These are phyloP conservation scores for Arachis monticola DNA, from an alignment of 331 rosid genomes.

Conservation along the genomic window DNA sequence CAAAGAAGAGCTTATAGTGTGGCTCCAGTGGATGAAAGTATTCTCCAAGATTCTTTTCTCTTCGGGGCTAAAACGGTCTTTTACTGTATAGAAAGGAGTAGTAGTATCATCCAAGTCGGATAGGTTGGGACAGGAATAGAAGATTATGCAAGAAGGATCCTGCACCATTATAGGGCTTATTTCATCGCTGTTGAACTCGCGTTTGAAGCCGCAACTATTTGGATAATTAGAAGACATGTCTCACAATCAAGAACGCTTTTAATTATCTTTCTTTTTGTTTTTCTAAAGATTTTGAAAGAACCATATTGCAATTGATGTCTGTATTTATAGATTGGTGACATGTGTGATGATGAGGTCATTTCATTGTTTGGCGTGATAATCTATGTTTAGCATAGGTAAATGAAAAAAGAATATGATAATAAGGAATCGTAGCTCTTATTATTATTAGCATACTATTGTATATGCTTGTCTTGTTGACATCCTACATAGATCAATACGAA, in stretches of 20 bases:
- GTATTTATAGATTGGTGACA: constrained; percentile 26
- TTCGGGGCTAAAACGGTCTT: too few species aligned
- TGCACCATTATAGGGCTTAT: constrained; percentile 30
- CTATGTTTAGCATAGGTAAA: neutral
- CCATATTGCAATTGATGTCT: neutral
- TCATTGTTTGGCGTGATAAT: neutral
- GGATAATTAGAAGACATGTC: constrained; percentile 30
- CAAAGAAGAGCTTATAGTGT: too few species aligned
- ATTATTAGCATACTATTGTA: neutral
- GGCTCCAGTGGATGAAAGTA: too few species aligned
- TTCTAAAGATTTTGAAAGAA: constrained; percentile 50
- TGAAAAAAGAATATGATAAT: neutral
- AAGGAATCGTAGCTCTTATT: neutral
- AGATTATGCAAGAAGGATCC: constrained; percentile 40
- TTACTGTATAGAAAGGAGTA: too few species aligned
- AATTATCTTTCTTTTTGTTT: neutral
- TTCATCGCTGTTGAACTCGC: constrained; percentile 21
- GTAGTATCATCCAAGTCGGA: constrained; percentile 16
- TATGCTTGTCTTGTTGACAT: neutral
- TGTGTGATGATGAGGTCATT: too few species aligned
- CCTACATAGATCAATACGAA: neutral
- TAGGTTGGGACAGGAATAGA: constrained; percentile 28
- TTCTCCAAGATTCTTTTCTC: too few species aligned
- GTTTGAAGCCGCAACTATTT: constrained; percentile 21
- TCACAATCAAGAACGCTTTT: neutral